Evolutionary conservation across 129 eudicot genomes (phyloP).

Genomic region (Lactuca saligna): DNA sequence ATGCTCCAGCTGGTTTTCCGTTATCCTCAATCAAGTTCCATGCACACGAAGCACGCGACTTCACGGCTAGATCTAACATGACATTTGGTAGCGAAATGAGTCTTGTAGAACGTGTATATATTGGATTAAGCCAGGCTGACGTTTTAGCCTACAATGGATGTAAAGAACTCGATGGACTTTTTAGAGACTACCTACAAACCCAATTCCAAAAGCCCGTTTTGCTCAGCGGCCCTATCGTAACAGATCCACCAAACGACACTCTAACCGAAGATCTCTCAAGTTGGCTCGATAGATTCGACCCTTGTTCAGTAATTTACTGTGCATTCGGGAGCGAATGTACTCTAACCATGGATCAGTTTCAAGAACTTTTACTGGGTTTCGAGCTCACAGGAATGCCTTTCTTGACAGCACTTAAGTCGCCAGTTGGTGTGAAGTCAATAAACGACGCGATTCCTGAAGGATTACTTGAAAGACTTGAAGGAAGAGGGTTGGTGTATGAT

Average conservation of each 20-base stretch:
- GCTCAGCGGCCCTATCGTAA: slow-evolving; percentile 12
- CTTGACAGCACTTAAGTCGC: slow-evolving; percentile 23
- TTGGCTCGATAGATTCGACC: slow-evolving; percentile 16
- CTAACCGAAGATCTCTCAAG: not conserved
- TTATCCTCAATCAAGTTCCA: slow-evolving; percentile 26
- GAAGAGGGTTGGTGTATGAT: slow-evolving; percentile 25
- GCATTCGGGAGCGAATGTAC: slow-evolving; percentile 27
- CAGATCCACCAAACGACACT: slow-evolving; percentile 6
- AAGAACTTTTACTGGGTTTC: slow-evolving; percentile 29
- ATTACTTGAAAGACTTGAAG: slow-evolving; percentile 23
- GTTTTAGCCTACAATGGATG: slow-evolving; percentile 22
- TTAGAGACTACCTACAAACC: slow-evolving; percentile 24
- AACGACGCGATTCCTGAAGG: slow-evolving; percentile 27
- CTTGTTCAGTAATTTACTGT: slow-evolving; percentile 9
- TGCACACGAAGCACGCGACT: slow-evolving; percentile 19
- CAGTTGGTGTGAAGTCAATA: slow-evolving; percentile 1
- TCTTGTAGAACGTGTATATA: slow-evolving; percentile 18
- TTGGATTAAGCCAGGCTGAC: slow-evolving; percentile 6
- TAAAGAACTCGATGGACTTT: slow-evolving; percentile 26
- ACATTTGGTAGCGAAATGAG: slow-evolving; percentile 21
- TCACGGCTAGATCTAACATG: slow-evolving; percentile 20
- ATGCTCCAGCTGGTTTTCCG: slow-evolving; percentile 23
- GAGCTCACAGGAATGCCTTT: slow-evolving; percentile 25
- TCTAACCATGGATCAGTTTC: slow-evolving; percentile 21
- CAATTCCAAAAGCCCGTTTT: slow-evolving; percentile 21